Evolutionary conservation across 2,329 filamentous ascomycete species (phyloP), one percentile per base, ranked within the genome.

Genomic region (Amauroascus verrucosus): DNA sequence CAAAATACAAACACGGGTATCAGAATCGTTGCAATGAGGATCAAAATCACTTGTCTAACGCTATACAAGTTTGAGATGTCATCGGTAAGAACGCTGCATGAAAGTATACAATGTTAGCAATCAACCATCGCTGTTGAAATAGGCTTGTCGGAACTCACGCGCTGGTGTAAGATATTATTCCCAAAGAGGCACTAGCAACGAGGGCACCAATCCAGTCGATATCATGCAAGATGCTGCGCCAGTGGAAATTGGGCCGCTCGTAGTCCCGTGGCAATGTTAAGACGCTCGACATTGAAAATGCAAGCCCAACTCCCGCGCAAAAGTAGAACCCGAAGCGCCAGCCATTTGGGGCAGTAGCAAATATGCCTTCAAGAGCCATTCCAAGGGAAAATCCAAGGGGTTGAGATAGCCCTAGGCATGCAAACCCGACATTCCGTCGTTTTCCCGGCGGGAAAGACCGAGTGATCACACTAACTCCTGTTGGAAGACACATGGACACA

Each of bases 181-280:
- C 77, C 18, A 79, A 63, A 24, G 69, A 73, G 1, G 70, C 64
- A 56, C 70, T 75, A 2, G 72, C 70, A 24, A 79, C 65, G 0
- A 67, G 20, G 6, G 74, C 74, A 0, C 77, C 77, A 32, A 77
- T 61, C 77, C 77, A 80, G 56, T 80, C 77, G 41, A 80, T 75
- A 3, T 78, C 62, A 28, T 47, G 20, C 11, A 54, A n/a, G 33
- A 56, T 37, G 13, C 49, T 18, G 9, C 37, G 18, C 51, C 51
- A 54, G n/a, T 51, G 48, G 33, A 53, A 53, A 33, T 52, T 47
- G 26, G 45, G 37, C n/a, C 47, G 20, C 16, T 47, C 48, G 20
- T 47, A 48, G 22, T 51, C 46, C 14, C 16, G 8, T 18, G 55
- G 55, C 18, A 56, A 47, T n/a, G 43, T 45, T 18, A 54, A 24